A percentile compares a stretch with the other conserved stretches of the same genome.
These are phyloP conservation scores for Termitomyces sp. DNA, from an alignment of 768 basidiomycete genomes.

Conservation along the genomic window DNA sequence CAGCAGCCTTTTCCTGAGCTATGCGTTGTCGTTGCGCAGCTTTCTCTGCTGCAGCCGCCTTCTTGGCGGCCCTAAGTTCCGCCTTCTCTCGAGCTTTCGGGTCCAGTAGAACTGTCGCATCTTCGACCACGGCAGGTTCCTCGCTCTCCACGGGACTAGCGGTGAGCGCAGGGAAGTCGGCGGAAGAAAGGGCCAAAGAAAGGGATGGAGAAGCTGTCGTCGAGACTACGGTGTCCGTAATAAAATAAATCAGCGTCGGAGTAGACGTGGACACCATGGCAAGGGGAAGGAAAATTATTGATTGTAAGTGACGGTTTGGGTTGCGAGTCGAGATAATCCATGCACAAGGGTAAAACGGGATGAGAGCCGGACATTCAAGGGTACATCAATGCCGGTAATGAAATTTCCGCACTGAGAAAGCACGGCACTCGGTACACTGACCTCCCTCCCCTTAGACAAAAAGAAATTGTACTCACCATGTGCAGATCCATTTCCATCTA, in stretches of 20 bases:
- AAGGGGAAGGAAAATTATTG: constrained; percentile 39
- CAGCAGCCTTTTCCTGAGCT: constrained; percentile 53
- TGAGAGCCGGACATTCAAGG: constrained; percentile 31
- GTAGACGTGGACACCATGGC: constrained; percentile 42
- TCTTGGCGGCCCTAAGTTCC: constrained; percentile 60
- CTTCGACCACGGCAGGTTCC: constrained; percentile 26
- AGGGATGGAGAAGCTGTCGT: constrained; percentile 39
- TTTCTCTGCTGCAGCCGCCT: constrained; percentile 55
- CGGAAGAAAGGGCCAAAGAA: constrained; percentile 53
- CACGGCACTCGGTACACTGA: constrained; percentile 84
- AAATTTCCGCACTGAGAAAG: constrained; percentile 85
- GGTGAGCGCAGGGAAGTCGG: constrained; percentile 74
- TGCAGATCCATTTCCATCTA: constrained; percentile 32
- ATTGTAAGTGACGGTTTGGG: constrained; percentile 19
- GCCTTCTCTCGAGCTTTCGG: constrained; percentile 48
- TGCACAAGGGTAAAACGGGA: constrained; percentile 24
- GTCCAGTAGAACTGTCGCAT: constrained; percentile 20
- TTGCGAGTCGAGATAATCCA: constrained; percentile 34
- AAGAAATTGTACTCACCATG: constrained; percentile 63
- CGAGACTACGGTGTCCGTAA: constrained; percentile 34
- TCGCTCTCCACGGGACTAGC: constrained; percentile 25
- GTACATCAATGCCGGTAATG: constrained; percentile 63
- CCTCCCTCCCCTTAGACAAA: constrained; percentile 72
- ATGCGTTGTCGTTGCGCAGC: constrained; percentile 53
- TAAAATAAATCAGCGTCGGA: constrained; percentile 48